phyloP scores from a whole-genome alignment of 78 protist genomes.

The Paratrimastix pyriformis region DNA sequence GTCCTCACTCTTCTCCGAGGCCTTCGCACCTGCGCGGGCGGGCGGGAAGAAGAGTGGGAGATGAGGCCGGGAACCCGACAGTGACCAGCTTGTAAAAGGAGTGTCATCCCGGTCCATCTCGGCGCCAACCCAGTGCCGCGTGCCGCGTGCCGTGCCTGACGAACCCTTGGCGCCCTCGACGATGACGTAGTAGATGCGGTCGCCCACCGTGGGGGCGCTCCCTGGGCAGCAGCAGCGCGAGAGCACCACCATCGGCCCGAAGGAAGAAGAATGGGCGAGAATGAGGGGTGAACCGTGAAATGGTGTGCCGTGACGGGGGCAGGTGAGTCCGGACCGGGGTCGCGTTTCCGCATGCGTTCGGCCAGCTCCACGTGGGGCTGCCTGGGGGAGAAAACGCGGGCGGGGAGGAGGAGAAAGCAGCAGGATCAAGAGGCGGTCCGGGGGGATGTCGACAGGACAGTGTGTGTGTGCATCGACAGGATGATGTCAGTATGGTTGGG shows the following conservation, averaged over 20 bases:
- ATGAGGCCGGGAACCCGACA: too few relatives aligned
- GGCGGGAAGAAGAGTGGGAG: neutral
- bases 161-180: constrained; percentile 59
- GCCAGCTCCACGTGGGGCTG: constrained; percentile 96
- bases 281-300: too few relatives aligned
- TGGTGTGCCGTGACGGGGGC: too few relatives aligned
- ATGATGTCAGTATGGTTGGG: neutral
- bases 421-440: too few relatives aligned
- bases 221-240: constrained; percentile 19
- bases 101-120: too few relatives aligned
- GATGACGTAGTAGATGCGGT: constrained; percentile 97
- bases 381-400: neutral
- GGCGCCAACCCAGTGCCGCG: too few relatives aligned
- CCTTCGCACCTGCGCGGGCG: constrained; percentile 50
- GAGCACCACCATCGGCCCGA: neutral
- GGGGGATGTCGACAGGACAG: too few relatives aligned
- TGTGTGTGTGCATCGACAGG: too few relatives aligned
- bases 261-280: constrained; percentile 1
- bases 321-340: constrained; percentile 49
- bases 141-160: neutral
- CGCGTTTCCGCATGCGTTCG: constrained; percentile 83
- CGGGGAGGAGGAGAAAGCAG: too few relatives aligned
- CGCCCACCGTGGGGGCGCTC: constrained; percentile 93
- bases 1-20: constrained; percentile 93
- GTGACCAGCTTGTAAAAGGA: too few relatives aligned